Evolutionary conservation across 2,329 filamentous ascomycete genomes (phyloP), one percentile per base, ranked within the genome.

Genomic region (Diaporthe longicolla): DNA sequence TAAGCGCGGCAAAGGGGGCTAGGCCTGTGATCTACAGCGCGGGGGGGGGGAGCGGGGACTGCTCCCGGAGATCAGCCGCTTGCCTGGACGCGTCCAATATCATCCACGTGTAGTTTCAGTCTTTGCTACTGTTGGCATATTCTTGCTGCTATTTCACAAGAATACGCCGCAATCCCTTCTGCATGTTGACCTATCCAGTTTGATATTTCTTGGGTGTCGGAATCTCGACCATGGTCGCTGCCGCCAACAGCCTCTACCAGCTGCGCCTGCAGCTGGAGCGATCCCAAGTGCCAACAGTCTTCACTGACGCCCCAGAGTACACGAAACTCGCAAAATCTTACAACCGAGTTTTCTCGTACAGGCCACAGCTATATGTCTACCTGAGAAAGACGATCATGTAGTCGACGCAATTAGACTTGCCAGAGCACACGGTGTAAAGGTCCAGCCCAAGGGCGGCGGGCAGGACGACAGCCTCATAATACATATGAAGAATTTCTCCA

Each of bases 361-460:
- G 80, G 13, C 87, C 87, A 81, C 81, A 4, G 84, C 83, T 17
- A 84, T 89, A 45, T 85, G 84, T 0, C 79, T 85, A 0, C 85
- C 86, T 0, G 82, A 78, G 9, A 85, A 82, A 2, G 78, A 81
- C 50, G 79, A 84, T 63, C 84, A 88, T 69, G 81, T 89, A 3
- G 83, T 85, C 65, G 83, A 85, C 68, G 85, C 87, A 8, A 84
- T 89, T 11, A 77, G 80, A 10, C 88, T 86, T 76, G 87, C 86
- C 54, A 79, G 77, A 13, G 75, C 82, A 73, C 77, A 81, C 19
- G 80, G 81, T 4, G 75, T 87, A 73, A 86, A 86, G 77, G 85
- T 88, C 6, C 86, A 86, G 59, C 83, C 87, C 19, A 86, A 85
- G 76, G 84, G 84, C 65, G 87, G 87, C 35, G 88, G 87, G 17